Evolutionary conservation across 768 basidiomycete genomes (phyloP), one percentile per base, ranked within the genome.

Genomic region (Collybia sp.): DNA sequence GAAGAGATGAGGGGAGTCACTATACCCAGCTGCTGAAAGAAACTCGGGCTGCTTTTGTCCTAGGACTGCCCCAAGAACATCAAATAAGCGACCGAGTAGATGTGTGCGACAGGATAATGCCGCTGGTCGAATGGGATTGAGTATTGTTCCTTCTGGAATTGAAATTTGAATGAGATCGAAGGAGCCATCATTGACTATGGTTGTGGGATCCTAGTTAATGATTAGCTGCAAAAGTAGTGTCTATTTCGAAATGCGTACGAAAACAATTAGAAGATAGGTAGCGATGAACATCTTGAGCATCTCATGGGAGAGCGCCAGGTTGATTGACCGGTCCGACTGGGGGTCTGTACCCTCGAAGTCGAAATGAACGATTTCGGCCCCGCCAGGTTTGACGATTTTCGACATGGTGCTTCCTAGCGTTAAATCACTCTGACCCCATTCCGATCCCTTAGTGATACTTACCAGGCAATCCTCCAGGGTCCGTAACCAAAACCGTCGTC

Each of bases 31-130:
- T 13, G 62, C 62, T 8, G 57, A 58, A 40, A 60, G 49, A 42
- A 62, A 58, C 20, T 55, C 45, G 3, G 62, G 60, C 45, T 62
- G 55, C 40, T 54, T 56, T 47, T 60, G 55, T 11, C 60, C 56
- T 31, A 64, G 53, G n/a, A 58, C 33, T 34, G 57, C 59, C 11
- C 59, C 57, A 34, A 64, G 47, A 13, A 62, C 51, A 41, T 64
- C 60, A 15, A 64, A 51, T 6, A 59, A 48, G 25, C 62, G 59
- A 13, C 60, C 60, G 15, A 62, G 53, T 10, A 60, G 52, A 42
- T 59, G 62, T 9, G 62, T 64, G 31, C 62, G 54, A 46, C 62
- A 59, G 6, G 60, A 59, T 16, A 64, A 52, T 18, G 62, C 60
- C 4, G 60, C 62, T 5, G 62, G 62, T 18, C 61, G 49, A 16